phyloP scores from a whole-genome alignment of 805 yeast species.

The Ogataea trehalophila region DNA sequence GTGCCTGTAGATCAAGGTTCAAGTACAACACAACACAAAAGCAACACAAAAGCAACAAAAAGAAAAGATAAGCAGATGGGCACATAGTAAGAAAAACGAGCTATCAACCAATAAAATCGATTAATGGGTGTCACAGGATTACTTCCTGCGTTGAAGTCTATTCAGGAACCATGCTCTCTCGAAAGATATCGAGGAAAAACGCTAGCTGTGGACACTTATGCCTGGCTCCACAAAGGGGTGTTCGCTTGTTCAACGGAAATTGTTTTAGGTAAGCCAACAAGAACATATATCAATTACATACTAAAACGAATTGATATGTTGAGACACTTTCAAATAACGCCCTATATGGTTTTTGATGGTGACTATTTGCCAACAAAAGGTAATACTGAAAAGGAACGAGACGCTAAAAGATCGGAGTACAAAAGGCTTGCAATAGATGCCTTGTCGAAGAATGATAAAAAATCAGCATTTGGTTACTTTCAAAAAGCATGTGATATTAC shows the following conservation, averaged over 20 bases:
- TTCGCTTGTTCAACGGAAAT: constrained; percentile 80
- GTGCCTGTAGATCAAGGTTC: too few relatives aligned
- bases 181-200: constrained; percentile 65
- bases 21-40: too few relatives aligned
- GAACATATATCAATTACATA: constrained; percentile 66
- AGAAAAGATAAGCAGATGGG: neutral
- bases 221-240: constrained; percentile 92
- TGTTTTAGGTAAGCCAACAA: constrained; percentile 65
- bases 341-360: constrained; percentile 92
- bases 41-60: too few relatives aligned
- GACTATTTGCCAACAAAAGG: constrained; percentile 76
- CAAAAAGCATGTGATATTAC: constrained; percentile 83
- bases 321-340: constrained; percentile 61
- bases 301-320: constrained; percentile 64
- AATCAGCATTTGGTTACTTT: constrained; percentile 61
- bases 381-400: constrained; percentile 65
- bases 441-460: constrained; percentile 48
- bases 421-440: constrained; percentile 48
- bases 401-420: constrained; percentile 52
- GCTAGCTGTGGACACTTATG: constrained; percentile 91
- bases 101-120: neutral
- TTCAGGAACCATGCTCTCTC: constrained; percentile 57
- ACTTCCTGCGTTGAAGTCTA: constrained; percentile 70
- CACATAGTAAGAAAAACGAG: neutral
- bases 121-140: constrained; percentile 82